These are phyloP conservation scores for Sporisorium iseilematis-ciliati DNA, from an alignment of 1,284 basidiomycete species.

Conservation along the genomic window DNA sequence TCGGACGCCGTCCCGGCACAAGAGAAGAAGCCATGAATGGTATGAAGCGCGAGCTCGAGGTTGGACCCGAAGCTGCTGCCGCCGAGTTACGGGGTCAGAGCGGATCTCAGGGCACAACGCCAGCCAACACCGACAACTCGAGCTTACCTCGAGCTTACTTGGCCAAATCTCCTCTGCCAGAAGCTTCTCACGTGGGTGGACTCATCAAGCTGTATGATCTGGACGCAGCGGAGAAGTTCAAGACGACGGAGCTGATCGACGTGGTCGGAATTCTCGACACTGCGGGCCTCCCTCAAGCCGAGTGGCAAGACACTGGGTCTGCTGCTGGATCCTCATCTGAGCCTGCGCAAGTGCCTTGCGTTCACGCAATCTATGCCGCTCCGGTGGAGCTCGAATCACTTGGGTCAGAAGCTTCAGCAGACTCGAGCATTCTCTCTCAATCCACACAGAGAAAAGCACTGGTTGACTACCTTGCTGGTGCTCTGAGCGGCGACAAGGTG, in stretches of 20 bases:
- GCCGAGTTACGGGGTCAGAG: conserved; percentile 23
- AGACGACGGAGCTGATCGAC: conserved; percentile 64
- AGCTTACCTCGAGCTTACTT: conserved; percentile 26
- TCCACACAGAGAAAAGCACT: conserved; percentile 24
- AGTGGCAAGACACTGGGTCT: conserved; percentile 50
- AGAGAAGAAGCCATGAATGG: conserved; percentile 59
- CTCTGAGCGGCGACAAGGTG: conserved; percentile 54
- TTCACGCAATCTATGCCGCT: conserved; percentile 55
- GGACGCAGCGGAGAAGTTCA: conserved; percentile 58
- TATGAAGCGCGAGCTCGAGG: conserved; percentile 60
- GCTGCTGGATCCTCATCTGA: conserved; percentile 14
- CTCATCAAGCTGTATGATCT: conserved; percentile 61
- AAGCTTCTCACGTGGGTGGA: conserved; percentile 32
- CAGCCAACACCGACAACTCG: conserved; percentile 3
- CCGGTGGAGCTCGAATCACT: conserved; percentile 32
- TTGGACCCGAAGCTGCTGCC: conserved; percentile 42
- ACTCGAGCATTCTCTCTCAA: conserved; percentile 18
- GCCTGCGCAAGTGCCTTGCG: conserved; percentile 46
- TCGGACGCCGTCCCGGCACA: conserved; percentile 74
- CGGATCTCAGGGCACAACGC: conserved; percentile 3
- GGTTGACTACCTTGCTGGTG: conserved; percentile 49
- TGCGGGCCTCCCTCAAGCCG: conserved; percentile 40
- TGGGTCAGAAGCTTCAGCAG: not conserved
- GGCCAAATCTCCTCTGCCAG: conserved; percentile 41
- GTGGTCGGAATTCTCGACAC: conserved; percentile 61